Conservation (phyloP, 1,139 yeast species). For the Pneumocystis murina region DNA sequence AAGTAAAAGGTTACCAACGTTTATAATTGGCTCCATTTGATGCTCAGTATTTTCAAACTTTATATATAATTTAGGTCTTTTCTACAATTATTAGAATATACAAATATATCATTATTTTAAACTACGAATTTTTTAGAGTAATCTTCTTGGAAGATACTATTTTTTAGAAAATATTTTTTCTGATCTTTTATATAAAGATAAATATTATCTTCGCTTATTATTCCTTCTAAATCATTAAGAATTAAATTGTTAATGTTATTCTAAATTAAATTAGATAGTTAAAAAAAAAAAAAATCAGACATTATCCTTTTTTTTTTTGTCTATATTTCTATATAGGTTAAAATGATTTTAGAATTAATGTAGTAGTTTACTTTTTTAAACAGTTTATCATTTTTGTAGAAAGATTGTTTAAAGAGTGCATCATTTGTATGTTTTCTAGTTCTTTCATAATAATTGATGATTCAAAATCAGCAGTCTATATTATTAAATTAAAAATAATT, state of each 20-base stretch:
- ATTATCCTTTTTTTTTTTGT: neutral
- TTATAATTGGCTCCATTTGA: neutral
- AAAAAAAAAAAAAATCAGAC: neutral
- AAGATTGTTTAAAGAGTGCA: neutral
- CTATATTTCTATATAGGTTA: neutral
- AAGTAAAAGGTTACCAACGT: neutral
- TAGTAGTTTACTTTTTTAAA: neutral
- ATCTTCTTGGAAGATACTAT: neutral
- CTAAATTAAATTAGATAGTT: neutral
- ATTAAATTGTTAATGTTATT: neutral
- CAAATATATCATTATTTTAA: neutral
- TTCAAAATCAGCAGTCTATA: conserved; percentile 4
- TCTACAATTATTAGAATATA: neutral
- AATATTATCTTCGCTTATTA: neutral
- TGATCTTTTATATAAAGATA: neutral
- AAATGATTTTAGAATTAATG: neutral
- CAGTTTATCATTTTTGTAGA: conserved; percentile 2
- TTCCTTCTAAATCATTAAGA: neutral
- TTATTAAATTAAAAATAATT: conserved; percentile 1
- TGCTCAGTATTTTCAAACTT: neutral
- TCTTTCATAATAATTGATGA: conserved; percentile 1
- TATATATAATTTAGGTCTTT: neutral
- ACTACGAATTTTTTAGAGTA: neutral
- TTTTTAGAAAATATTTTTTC: neutral
- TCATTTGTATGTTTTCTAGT: conserved; percentile 1